These are phyloP conservation scores for Triticum timopheevii DNA, from an alignment of 176 grass and related monocot genomes.

Conservation along the genomic window DNA sequence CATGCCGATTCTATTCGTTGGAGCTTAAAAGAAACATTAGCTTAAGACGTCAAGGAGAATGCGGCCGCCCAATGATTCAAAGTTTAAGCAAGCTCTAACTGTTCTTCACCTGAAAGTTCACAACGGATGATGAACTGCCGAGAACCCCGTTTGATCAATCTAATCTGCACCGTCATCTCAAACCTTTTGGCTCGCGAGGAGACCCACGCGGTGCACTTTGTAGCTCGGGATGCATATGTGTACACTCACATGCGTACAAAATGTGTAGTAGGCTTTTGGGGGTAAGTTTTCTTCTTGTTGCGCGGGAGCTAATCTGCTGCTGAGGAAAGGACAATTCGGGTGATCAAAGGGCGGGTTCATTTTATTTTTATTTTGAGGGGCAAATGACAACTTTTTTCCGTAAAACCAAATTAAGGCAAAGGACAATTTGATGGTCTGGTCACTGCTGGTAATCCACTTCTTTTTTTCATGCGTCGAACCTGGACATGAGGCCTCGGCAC, in stretches of 20 bases:
- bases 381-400: background rate
- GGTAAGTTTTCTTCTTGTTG: background rate
- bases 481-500: too few species aligned
- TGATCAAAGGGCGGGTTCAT: background rate
- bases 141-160: too few species aligned
- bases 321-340: too few species aligned
- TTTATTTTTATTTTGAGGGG: too few species aligned
- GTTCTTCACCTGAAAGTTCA: slow-evolving; percentile 31
- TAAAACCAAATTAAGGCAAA: too few species aligned
- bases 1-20: background rate
- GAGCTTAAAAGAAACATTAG: background rate
- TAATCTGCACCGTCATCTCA: background rate
- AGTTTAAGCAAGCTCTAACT: background rate
- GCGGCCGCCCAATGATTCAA: background rate
- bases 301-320: background rate
- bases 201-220: background rate
- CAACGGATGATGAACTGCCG: background rate
- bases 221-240: background rate
- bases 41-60: background rate
- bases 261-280: background rate
- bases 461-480: too few species aligned
- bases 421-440: background rate
- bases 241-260: background rate
- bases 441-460: background rate
- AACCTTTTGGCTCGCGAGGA: background rate